Base-by-base conservation (phyloP, 2,329 filamentous ascomycete species). In the Thelonectria olida region DNA sequence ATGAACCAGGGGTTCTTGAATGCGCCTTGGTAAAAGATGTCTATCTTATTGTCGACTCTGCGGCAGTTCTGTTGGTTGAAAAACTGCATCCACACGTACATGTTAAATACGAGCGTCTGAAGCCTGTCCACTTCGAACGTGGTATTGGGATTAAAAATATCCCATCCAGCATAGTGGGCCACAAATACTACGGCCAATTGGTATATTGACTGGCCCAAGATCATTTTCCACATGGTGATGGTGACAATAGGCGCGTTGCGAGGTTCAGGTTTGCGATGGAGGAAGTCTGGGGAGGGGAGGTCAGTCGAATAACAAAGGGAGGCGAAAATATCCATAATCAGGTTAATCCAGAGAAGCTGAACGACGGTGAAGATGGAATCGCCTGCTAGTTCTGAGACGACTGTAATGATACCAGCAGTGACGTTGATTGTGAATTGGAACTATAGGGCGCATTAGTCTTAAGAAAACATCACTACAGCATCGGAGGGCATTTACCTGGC, bases 1-100 rank as follows among this genome's bases (percentile, higher is more conserved):
- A 91, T 82, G 78, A 96, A 96, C 85, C 92, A 94, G 63, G 84
- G 89, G 72, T 96, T 96, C 56, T 84, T 84, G 17, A 85, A 80
- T 44, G 95, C 85, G 23, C 90, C 90, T 73, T 95, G 91, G 64
- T 94, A 93, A 69, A 77, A 79, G 56, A 96, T 90, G 72, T 96
- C 94, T 76, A 94, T 88, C 62, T 88, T 88, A 76, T 96, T 95
- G 75, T 95, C 92, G 8, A 95, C 86, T 12, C 92, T 87, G 36
- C 92, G 89, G 76, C 92, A 93, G 80, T 75, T 94, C 78, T 92
- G 86, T 68, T 92, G 87, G 70, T 96, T 95, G 83, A 95, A 95
- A 65, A 96, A 92, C 67, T 95, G 92, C 90, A 95, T 93, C 90
- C 91, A 94, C 44, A 94, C 90, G 68, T 94, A 95, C 0, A 90